Conservation (phyloP, 2,329 filamentous ascomycete genomes). For the Escovopsis sp. region DNA sequence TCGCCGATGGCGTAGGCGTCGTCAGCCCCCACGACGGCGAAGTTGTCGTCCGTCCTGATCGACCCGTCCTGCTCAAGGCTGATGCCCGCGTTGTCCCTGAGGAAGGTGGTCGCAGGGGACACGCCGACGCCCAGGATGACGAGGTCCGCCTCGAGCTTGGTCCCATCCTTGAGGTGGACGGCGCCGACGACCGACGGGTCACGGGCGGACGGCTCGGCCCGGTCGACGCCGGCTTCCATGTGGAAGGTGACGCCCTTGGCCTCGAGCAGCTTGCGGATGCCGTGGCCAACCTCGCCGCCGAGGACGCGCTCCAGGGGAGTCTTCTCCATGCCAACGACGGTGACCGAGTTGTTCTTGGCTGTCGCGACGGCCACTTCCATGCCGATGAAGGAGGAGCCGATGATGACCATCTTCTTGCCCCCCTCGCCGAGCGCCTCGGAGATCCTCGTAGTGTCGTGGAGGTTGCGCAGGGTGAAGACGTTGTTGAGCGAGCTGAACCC, state of each 20-base stretch:
- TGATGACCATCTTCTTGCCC: constrained; percentile 80
- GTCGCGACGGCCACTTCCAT: constrained; percentile 92
- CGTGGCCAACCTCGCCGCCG: constrained; percentile 63
- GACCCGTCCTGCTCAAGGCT: constrained; percentile 74
- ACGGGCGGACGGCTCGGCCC: constrained; percentile 56
- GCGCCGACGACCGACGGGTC: constrained; percentile 62
- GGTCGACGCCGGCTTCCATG: constrained; percentile 67
- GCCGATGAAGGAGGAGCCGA: constrained; percentile 92
- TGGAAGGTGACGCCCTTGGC: constrained; percentile 82
- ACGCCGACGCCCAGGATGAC: constrained; percentile 90
- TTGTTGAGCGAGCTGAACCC: constrained; percentile 80
- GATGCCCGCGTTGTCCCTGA: constrained; percentile 56
- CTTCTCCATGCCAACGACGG: constrained; percentile 77
- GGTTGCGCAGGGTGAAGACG: constrained; percentile 67
- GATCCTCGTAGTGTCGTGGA: constrained; percentile 68
- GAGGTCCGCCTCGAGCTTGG: constrained; percentile 68
- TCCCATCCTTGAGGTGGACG: constrained; percentile 75
- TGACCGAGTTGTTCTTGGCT: constrained; percentile 65
- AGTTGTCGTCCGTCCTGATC: constrained; percentile 64
- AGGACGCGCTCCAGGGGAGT: constrained; percentile 77
- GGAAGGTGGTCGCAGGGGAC: constrained; percentile 67
- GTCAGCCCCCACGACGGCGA: constrained; percentile 58
- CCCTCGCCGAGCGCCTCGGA: constrained; percentile 64
- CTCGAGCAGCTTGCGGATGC: constrained; percentile 67
- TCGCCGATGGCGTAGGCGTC: constrained; percentile 90